These are phyloP conservation scores for Xylariaceae sp. DNA, from an alignment of 2,329 filamentous ascomycete species.

Conservation along the genomic window DNA sequence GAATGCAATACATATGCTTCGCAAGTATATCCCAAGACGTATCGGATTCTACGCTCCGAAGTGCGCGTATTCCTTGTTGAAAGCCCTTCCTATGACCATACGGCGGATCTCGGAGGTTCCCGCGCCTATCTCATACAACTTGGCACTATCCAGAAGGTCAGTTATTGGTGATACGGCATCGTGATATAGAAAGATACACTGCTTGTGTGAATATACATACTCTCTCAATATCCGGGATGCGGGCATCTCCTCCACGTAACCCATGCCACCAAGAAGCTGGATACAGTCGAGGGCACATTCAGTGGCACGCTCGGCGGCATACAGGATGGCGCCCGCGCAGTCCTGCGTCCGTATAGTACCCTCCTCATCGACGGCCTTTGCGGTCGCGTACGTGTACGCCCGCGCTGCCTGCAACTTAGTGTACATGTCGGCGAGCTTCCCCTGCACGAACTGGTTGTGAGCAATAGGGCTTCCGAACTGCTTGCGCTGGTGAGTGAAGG, in stretches of 20 bases:
- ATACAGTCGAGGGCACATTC: conserved; percentile 84
- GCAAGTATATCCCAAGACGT: conserved; percentile 2
- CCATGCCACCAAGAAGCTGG: conserved; percentile 90
- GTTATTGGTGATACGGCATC: background rate
- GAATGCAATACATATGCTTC: conserved; percentile 19
- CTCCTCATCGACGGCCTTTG: conserved; percentile 71
- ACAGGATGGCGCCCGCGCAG: conserved; percentile 90
- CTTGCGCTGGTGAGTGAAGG: conserved; percentile 82
- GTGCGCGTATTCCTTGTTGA: conserved; percentile 75
- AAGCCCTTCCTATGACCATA: conserved; percentile 90
- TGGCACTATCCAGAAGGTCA: conserved; percentile 48
- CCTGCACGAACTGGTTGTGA: conserved; percentile 89
- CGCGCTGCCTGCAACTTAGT: conserved; percentile 80
- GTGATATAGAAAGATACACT: conserved; percentile 12
- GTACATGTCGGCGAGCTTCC: conserved; percentile 94
- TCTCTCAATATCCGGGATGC: conserved; percentile 78
- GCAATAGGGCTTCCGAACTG: conserved; percentile 87
- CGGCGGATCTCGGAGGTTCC: conserved; percentile 90
- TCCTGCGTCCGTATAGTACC: conserved; percentile 77
- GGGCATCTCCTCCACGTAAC: conserved; percentile 92
- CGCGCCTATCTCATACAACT: conserved; percentile 93
- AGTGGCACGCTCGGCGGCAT: conserved; percentile 85
- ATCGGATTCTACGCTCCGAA: conserved; percentile 22
- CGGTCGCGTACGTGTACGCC: conserved; percentile 85
- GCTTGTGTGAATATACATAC: conserved; percentile 35